Base-by-base conservation (phyloP, 345 rosid species). In the Hibiscus mutabilis region DNA sequence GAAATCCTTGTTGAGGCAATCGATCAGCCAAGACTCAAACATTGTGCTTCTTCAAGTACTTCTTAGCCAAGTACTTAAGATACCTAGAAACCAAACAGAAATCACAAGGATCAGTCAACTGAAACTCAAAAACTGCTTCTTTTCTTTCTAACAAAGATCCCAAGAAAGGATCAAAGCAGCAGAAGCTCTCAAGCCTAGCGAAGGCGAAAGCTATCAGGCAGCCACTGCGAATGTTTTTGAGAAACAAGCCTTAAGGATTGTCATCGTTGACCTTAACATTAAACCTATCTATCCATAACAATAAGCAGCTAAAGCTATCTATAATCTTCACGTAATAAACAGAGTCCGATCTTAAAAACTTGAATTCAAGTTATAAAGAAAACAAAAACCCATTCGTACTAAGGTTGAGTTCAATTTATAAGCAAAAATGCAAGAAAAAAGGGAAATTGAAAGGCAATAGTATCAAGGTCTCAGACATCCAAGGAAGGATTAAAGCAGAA, bases 21-120 rank as follows among this genome's bases (percentile, higher is more conserved):
- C 57, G n/a, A n/a, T n/a, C n/a, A 86, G 88, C 88, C 91, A 86
- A 74, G n/a, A n/a, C n/a, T 86, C 91, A 35, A 57, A 83, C 91
- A 63, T 83, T 84, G 83, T 84, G 88, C 64, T 86, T 86, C 82
- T 86, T 86, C 84, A 86, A 75, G 71, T 84, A 86, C 83, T 84
- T 86, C 84, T 86, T 86, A 2, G 91, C 84, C 83, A 81, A 81
- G 72, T 86, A 86, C 77, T 86, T 86, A 21, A 86, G 75, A 60
- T 83, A 86, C 69, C 91, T 86, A 22, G 11, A 68, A 55, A 31
- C 22, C 33, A 66, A 18, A 2, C 7, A 10, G 2, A 33, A 58
- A 60, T 4, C 6, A 16, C 40, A 35, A 19, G 1, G 68, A 62
- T 15, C 14, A 14, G 12, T 40, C 10, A 5, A 51, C 24, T 31